Evolutionary conservation across 768 basidiomycete genomes (phyloP), one percentile per base, ranked within the genome.

Genomic region (Austroboletus festivus): DNA sequence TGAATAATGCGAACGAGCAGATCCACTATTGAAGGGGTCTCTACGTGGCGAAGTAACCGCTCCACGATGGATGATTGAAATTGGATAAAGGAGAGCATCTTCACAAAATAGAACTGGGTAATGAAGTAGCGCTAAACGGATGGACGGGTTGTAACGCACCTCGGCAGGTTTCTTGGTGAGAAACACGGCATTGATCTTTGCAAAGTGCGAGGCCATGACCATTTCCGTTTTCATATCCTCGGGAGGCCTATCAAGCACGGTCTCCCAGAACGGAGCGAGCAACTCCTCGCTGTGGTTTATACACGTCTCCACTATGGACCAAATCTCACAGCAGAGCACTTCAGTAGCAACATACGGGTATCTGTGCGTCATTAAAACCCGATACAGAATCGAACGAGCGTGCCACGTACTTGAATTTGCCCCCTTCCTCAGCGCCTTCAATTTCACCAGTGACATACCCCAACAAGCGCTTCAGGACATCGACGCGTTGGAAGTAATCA

Each of bases 51-150:
- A 38, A 99, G 76, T 9, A 99, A 71, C 13, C 91, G 81, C 57
- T 89, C 85, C 38, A 97, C 81, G 38, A 96, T 76, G 40, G 77
- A 72, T 3, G 92, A 87, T 63, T 94, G 86, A 13, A 81, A 75
- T 66, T 87, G 85, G 51, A 99, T 90, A 68, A 96, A 97, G 34
- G 78, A 78, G 55, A 99, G 81, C 88, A 95, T 95, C 92, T 98
- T 66, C 57, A 56, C 33, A 34, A 34, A 3, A 52, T 45, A 46
- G 24, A 30, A 47, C 24, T 53, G n/a, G 33, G 42, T 5, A n/a
- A 48, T 47, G 46, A 37, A 56, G 58, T 56, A 53, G 52, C 48
- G 53, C 44, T 7, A 23, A 31, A 31, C 28, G 12, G 28, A 60
- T 63, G 44, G 4, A 23, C 1, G 3, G 24, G 46, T 40, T 41